Percentiles rank a stretch among this genome's conserved stretches.
Evolutionary conservation across 2,329 filamentous ascomycete genomes (phyloP).

Genomic region (Colletotrichum simmondsii): DNA sequence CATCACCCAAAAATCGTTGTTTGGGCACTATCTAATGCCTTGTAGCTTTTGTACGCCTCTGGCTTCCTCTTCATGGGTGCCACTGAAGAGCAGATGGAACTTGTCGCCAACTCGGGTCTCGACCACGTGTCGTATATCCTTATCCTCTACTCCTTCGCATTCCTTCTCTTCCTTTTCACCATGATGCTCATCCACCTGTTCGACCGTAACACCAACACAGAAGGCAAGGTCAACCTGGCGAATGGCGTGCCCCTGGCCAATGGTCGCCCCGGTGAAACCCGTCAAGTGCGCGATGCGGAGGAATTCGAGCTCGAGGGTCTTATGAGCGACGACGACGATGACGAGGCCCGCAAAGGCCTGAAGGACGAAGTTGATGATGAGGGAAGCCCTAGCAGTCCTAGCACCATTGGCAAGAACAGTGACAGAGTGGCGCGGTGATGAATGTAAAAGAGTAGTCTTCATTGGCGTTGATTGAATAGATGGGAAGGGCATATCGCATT

Average conservation of each 20-base stretch:
- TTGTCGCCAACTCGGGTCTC: conserved; percentile 79
- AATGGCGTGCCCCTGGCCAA: conserved; percentile 48
- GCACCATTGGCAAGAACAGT: conserved; percentile 59
- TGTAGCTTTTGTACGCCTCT: conserved; percentile 85
- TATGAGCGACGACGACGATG: conserved; percentile 84
- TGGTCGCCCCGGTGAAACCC: conserved; percentile 56
- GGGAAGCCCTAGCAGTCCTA: conserved; percentile 46
- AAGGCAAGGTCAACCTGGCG: conserved; percentile 47
- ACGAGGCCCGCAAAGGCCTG: conserved; percentile 55
- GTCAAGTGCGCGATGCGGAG: conserved; percentile 78
- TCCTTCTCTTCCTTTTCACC: conserved; percentile 89
- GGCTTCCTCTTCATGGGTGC: conserved; percentile 98
- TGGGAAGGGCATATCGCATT: conserved; percentile 23
- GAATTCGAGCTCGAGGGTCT: conserved; percentile 89
- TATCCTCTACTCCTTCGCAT: conserved; percentile 90
- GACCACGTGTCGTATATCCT: conserved; percentile 93
- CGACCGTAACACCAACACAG: conserved; percentile 66
- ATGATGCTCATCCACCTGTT: conserved; percentile 89
- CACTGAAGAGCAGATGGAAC: conserved; percentile 93
- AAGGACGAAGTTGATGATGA: conserved; percentile 82
- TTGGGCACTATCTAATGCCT: conserved; percentile 35
- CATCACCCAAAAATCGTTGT: neutral
- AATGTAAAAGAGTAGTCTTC: neutral
- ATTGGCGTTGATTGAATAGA: conserved; percentile 20
- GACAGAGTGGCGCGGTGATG: conserved; percentile 42